Evolutionary conservation across 2,329 filamentous ascomycete species (phyloP), one percentile per base, ranked within the genome.

Genomic region (Hortaea werneckii): DNA sequence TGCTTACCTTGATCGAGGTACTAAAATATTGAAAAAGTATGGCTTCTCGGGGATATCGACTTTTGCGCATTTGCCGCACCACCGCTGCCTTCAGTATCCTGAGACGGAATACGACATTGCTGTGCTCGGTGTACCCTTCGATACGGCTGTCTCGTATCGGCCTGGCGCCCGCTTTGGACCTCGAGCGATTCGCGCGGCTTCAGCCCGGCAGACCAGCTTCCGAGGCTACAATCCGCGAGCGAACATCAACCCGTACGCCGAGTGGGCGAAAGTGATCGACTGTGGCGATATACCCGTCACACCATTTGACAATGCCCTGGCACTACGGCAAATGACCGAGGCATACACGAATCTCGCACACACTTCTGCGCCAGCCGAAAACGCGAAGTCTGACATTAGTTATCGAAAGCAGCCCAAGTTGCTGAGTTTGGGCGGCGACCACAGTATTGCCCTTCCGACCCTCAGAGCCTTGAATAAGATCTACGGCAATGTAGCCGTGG

Each of bases 271-370:
- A 35, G 79, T 95, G 48, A 72, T 90, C 42, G 89, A 95, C 70
- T 95, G 89, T 64, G 89, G 89, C 40, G 89, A 95, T 62, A 87
- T 95, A 46, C 87, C 89, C 28, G 74, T 94, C 54, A 86, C 83
- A 0, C 88, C 88, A 0, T 83, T 94, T 56, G 87, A 95, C 69
- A 95, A 95, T 63, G 79, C 73, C 1, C 72, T 94, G 11, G 89
- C 89, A 0, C 70, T 89, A 44, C 72, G 75, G 39, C 89, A 95
- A 67, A 94, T 95, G 87, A 85, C 78, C 29, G 79, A 83, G 59
- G 87, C 85, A 0, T 88, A 86, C 63, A 70, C 74, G 5, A 83
- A 89, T 65, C 79, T 94, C 2, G 72, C 75, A 2, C 67, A 69
- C 8, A 69, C 72, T 37, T 47, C 46, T 5, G 52, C 57, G 0